A percentile compares a stretch with the other conserved stretches of the same genome.
Conservation (phyloP, 306 rosid genomes). For the Clitoria ternatea region DNA sequence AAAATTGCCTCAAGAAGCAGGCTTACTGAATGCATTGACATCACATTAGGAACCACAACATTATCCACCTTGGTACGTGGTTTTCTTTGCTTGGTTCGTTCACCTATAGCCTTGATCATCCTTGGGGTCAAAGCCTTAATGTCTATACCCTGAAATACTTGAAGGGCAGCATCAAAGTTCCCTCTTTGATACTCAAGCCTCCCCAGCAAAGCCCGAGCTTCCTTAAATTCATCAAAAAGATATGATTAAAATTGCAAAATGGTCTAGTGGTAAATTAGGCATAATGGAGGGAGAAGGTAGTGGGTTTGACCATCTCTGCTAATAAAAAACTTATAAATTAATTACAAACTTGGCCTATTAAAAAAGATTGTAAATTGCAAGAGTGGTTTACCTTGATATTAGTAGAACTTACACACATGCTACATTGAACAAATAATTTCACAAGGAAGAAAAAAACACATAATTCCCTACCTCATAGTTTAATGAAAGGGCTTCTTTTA, state of each 20-base stretch:
- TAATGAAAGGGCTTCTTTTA: constrained; percentile 85
- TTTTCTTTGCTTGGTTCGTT: constrained; percentile 54
- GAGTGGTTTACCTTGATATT: too few species aligned
- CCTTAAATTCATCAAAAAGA: constrained; percentile 43
- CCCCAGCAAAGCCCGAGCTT: constrained; percentile 94
- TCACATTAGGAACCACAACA: constrained; percentile 45
- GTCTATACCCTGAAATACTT: constrained; percentile 91
- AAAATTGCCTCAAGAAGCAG: constrained; percentile 84
- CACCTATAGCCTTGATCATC: constrained; percentile 69
- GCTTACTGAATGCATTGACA: constrained; percentile 98
- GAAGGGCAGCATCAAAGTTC: constrained; percentile 82
- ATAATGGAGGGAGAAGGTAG: too few species aligned
- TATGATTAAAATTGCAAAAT: not conserved
- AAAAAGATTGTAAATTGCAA: too few species aligned
- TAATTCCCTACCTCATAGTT: constrained; percentile 69
- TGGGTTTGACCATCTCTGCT: too few species aligned
- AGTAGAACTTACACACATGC: not conserved
- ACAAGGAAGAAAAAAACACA: not conserved
- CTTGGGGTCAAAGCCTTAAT: constrained; percentile 55
- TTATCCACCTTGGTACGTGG: constrained; percentile 48
- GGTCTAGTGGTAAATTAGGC: too few species aligned
- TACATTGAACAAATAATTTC: not conserved
- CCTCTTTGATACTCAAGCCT: constrained; percentile 95
- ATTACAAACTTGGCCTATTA: too few species aligned
- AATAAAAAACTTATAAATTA: too few species aligned